Evolutionary conservation across 441 rosid genomes (phyloP).

Genomic region (Adansonia madagascariensis): DNA sequence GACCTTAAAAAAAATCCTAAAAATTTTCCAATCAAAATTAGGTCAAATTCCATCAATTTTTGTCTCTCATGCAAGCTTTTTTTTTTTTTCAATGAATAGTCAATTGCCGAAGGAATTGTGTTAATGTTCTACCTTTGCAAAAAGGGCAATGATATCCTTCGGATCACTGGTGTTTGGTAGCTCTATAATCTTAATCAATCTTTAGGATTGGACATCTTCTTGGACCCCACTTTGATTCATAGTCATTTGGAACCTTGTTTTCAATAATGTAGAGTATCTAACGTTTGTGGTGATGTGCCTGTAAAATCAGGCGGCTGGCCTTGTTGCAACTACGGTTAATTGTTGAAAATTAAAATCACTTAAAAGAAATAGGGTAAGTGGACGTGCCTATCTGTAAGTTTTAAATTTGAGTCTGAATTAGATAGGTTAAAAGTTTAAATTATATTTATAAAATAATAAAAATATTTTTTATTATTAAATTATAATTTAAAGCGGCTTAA

Average conservation of each 20-base stretch:
- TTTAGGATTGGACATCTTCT: conserved; percentile 8
- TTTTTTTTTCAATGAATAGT: not conserved
- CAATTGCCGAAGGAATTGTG: conserved; percentile 12
- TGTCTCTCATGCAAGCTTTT: conserved; percentile 17
- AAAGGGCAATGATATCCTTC: conserved; percentile 18
- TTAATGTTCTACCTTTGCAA: not conserved
- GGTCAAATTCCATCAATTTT: conserved; percentile 26
- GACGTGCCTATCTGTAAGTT: no score
- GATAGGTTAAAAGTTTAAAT: no score
- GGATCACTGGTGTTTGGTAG: not conserved
- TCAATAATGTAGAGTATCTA: conserved; percentile 19
- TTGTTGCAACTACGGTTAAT: conserved; percentile 10
- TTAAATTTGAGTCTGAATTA: no score
- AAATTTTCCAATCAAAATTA: conserved; percentile 4
- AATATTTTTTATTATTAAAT: no score
- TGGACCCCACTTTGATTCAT: conserved; percentile 20
- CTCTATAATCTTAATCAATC: not conserved
- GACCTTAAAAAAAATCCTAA: not conserved
- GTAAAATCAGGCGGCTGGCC: conserved; percentile 12
- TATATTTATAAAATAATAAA: no score
- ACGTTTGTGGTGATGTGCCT: conserved; percentile 2
- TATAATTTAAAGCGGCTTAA: no score
- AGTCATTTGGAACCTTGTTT: not conserved
- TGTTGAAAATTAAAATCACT: not conserved
- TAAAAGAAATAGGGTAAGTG: not conserved